Conservation (phyloP, 371 early-diverging fungal species). For the Parasitella parasitica region DNA sequence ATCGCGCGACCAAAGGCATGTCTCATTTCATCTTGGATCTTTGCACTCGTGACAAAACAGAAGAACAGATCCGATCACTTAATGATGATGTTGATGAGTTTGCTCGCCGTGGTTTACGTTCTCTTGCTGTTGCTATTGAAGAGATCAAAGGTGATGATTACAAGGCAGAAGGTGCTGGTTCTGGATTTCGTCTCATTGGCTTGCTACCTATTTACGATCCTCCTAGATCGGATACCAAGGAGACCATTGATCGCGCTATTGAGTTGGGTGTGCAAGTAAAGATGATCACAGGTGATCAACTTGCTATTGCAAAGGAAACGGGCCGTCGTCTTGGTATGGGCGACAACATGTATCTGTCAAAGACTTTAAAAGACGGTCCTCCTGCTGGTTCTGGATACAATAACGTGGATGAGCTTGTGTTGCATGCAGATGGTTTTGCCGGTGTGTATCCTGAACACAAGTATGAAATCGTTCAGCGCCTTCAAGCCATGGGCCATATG, state of each 20-base stretch:
- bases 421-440: conserved; percentile 79
- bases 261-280: conserved; percentile 82
- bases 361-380: conserved; percentile 65
- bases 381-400: conserved; percentile 64
- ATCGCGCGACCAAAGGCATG: conserved; percentile 67
- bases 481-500: conserved; percentile 74
- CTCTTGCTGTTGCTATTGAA: conserved; percentile 69
- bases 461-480: conserved; percentile 82
- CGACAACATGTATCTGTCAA: conserved; percentile 61
- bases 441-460: conserved; percentile 90
- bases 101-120: conserved; percentile 74
- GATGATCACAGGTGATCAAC: conserved; percentile 92
- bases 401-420: conserved; percentile 72
- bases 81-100: conserved; percentile 66
- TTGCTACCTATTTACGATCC: conserved; percentile 82
- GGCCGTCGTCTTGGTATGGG: conserved; percentile 69
- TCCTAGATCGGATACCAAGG: conserved; percentile 72
- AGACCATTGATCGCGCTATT: conserved; percentile 77
- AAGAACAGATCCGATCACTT: conserved; percentile 35
- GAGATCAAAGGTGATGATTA: conserved; percentile 40
- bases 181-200: conserved; percentile 60
- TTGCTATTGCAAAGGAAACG: conserved; percentile 83
- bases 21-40: conserved; percentile 64
- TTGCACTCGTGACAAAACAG: conserved; percentile 60
- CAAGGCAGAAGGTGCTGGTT: conserved; percentile 51